Base-by-base conservation (phyloP, 2,329 filamentous ascomycete species). In the Talaromyces piceae region DNA sequence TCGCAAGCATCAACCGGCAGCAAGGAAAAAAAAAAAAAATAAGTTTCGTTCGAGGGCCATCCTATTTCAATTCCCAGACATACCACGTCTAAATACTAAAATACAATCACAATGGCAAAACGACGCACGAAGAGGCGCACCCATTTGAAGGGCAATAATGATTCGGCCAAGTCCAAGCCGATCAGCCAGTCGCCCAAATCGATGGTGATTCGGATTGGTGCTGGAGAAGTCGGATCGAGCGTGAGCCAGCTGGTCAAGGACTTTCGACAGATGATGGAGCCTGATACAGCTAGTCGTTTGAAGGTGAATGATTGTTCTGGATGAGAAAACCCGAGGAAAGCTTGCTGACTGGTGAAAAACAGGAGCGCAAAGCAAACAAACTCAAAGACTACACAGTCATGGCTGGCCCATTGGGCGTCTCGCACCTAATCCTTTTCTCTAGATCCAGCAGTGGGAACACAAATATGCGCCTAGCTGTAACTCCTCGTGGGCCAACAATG, bases 201-300 rank as follows among this genome's bases (percentile, higher is more conserved):
- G 67, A 96, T 98, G 91, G 91, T 98, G 53, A 95, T 98, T 70
- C 88, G 93, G 60, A 91, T 96, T 63, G 93, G 93, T 61, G 91
- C 91, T 61, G 87, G 90, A 62, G 88, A 96, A 66, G 89, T 98
- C 48, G 93, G 93, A 52, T 82, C 88, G 54, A 95, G 87, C 67
- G 81, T 98, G 61, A 91, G 86, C 67, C 91, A 97, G 72, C 77
- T 98, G 60, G 91, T 91, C 20, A 84, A 87, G 60, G 93, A 98
- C 73, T 87, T 97, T 53, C 84, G 93, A 61, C 79, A 79, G 50
- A 91, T 97, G 74, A 95, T 98, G 90, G 90, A 97, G 71, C 93
- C 93, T 1, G 88, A 90, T 49, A 98, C 93, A 3, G 93, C 93
- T 3, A 86, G 84, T 55, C 81, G 91, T 53, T 70, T 98, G 59